Conservation (phyloP, 768 basidiomycete species). For the Kwoniella sp. region DNA sequence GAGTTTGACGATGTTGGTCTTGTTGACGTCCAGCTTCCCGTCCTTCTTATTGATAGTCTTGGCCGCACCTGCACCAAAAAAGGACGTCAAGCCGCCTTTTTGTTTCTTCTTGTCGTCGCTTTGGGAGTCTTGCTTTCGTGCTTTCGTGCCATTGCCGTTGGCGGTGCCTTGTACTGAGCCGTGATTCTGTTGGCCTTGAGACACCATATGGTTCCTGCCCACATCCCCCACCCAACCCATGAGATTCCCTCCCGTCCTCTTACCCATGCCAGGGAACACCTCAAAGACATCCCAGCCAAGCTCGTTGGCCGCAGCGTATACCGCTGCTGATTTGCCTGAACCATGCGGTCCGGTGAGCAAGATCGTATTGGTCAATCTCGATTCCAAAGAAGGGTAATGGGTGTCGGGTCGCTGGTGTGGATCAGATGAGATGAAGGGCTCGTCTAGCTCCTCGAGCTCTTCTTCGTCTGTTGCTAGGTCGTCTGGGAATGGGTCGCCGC, state of each 20-base stretch:
- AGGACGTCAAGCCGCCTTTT: slow-evolving; percentile 17
- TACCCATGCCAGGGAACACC: slow-evolving; percentile 93
- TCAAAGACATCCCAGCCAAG: slow-evolving; percentile 96
- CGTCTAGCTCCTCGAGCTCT: slow-evolving; percentile 32
- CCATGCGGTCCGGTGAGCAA: slow-evolving; percentile 81
- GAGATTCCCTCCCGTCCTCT: slow-evolving; percentile 75
- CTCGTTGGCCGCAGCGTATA: slow-evolving; percentile 92
- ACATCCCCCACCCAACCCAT: slow-evolving; percentile 85
- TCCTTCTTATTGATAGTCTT: slow-evolving; percentile 4
- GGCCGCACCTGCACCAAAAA: slow-evolving; percentile 24
- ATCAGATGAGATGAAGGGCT: slow-evolving; percentile 17
- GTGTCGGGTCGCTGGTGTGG: slow-evolving; percentile 23
- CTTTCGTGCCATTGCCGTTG: slow-evolving; percentile 9
- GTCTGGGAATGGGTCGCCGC: slow-evolving; percentile 21
- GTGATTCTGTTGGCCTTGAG: slow-evolving; percentile 35
- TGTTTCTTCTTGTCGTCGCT: slow-evolving; percentile 16
- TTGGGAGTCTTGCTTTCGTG: neutral
- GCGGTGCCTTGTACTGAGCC: neutral
- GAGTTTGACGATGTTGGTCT: neutral
- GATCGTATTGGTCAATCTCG: slow-evolving; percentile 77
- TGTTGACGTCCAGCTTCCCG: neutral
- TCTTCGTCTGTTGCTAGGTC: slow-evolving; percentile 21
- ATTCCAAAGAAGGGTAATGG: slow-evolving; percentile 30
- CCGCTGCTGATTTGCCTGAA: slow-evolving; percentile 84
- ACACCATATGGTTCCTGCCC: slow-evolving; percentile 85